Conservation (phyloP, 495 filamentous ascomycete genomes). For the Jackrogersella minutella region DNA sequence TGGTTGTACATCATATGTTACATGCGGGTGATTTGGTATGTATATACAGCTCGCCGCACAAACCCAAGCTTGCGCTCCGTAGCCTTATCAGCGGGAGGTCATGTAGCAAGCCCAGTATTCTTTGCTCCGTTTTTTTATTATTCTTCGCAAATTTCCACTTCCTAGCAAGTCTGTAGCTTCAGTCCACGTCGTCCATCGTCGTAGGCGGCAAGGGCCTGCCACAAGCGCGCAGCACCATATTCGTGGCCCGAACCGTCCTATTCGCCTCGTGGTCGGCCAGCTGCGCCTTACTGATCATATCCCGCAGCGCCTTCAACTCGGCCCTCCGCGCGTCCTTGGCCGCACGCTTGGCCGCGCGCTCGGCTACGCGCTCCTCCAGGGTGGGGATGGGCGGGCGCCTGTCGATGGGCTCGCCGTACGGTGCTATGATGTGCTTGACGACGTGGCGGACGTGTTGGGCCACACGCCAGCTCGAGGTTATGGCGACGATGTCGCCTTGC, state of each 20-base stretch:
- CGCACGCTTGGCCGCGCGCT: conserved; percentile 56
- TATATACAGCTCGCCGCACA: conserved; percentile 34
- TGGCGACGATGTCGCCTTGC: conserved; percentile 81
- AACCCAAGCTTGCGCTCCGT: not conserved
- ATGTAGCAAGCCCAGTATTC: not conserved
- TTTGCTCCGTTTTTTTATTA: not conserved
- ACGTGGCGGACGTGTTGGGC: conserved; percentile 76
- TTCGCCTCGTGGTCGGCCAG: too few relatives aligned
- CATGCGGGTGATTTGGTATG: conserved; percentile 34
- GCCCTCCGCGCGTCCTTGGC: conserved; percentile 60
- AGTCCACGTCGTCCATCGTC: conserved; percentile 24
- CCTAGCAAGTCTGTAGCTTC: not conserved
- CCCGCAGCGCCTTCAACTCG: conserved; percentile 38
- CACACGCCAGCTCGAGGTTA: conserved; percentile 70
- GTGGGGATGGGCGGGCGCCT: conserved; percentile 70
- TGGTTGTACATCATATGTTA: conserved; percentile 41
- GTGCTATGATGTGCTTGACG: conserved; percentile 78
- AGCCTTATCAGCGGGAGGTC: not conserved
- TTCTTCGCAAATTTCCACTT: too few relatives aligned
- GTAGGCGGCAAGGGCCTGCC: conserved; percentile 7
- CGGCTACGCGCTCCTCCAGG: conserved; percentile 65
- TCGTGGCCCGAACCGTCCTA: too few relatives aligned
- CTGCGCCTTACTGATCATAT: too few relatives aligned
- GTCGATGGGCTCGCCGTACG: conserved; percentile 68
- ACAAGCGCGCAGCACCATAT: not conserved